Evolutionary conservation across 106 monocot species (phyloP).

Genomic region (Acorus calamus): DNA sequence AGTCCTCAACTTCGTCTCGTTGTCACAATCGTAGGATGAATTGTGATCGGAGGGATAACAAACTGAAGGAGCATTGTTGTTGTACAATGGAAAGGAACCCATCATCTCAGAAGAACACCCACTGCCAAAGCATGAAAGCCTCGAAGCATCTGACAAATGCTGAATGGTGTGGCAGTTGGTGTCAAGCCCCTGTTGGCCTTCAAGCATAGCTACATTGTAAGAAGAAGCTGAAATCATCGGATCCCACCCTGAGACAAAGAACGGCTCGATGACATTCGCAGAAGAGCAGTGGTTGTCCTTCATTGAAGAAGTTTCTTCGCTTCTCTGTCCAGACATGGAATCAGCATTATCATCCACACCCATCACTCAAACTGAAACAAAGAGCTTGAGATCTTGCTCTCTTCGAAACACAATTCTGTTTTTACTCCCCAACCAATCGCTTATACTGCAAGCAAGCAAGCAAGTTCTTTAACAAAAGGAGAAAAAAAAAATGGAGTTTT

Average conservation of each 20-base stretch:
- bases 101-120: constrained; percentile 14
- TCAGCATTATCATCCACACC: constrained; percentile 1
- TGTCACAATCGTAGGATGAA: too few relatives aligned
- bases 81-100: constrained; percentile 9
- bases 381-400: too few relatives aligned
- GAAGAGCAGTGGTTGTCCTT: neutral
- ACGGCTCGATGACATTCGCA: constrained; percentile 12
- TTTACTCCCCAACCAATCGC: too few relatives aligned
- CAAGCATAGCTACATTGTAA: constrained; percentile 9
- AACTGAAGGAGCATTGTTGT: constrained; percentile 1
- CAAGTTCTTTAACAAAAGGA: constrained; percentile 10
- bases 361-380: neutral
- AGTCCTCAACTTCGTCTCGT: too few relatives aligned
- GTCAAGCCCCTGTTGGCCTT: neutral
- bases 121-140: constrained; percentile 8
- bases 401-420: too few relatives aligned
- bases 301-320: too few relatives aligned
- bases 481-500: constrained; percentile 16
- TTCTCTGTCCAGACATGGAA: constrained; percentile 1
- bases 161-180: neutral
- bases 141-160: neutral
- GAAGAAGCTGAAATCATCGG: constrained; percentile 2
- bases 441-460: neutral
- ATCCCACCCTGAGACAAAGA: constrained; percentile 25
- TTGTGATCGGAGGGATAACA: too few relatives aligned